A percentile compares a stretch with the other conserved stretches of the same genome.
phyloP scores from a whole-genome alignment of 1,284 basidiomycete species.

The Irpex sp. region DNA sequence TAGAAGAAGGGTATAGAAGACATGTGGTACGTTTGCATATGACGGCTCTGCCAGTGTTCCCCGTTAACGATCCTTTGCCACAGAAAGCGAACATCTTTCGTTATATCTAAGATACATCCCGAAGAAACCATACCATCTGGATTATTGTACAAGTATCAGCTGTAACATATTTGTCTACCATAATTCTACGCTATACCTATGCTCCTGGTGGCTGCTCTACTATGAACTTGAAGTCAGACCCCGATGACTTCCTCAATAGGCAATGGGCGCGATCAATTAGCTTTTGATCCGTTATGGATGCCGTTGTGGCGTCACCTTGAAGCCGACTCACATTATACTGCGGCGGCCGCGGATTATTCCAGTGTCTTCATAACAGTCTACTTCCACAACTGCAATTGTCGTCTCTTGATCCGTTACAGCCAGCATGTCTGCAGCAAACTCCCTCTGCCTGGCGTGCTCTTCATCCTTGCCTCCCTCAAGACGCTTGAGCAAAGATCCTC shows the following conservation, averaged over 20 bases:
- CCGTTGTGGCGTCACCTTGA: neutral
- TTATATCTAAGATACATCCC: conserved; percentile 13
- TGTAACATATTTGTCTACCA: neutral
- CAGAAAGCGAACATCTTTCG: conserved; percentile 25
- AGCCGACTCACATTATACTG: neutral
- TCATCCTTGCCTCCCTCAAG: conserved; percentile 46
- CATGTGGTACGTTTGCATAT: conserved; percentile 18
- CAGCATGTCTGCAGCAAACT: neutral
- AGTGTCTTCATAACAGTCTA: neutral
- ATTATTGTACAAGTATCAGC: neutral
- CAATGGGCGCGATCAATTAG: neutral
- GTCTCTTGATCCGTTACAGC: neutral
- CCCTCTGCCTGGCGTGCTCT: conserved; percentile 62
- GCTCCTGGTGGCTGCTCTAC: too few species aligned
- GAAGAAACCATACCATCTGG: neutral
- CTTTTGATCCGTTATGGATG: neutral
- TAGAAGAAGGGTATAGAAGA: conserved; percentile 19
- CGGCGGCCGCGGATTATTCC: neutral
- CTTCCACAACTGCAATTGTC: neutral
- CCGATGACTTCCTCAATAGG: too few species aligned
- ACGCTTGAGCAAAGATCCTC: neutral
- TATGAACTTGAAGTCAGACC: too few species aligned
- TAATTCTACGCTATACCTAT: too few species aligned
- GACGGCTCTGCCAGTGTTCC: neutral
- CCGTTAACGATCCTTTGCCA: neutral